Evolutionary conservation across 202 grass and related monocot genomes (phyloP), one percentile per base, ranked within the genome.

Genomic region (Brachypodium distachyon): DNA sequence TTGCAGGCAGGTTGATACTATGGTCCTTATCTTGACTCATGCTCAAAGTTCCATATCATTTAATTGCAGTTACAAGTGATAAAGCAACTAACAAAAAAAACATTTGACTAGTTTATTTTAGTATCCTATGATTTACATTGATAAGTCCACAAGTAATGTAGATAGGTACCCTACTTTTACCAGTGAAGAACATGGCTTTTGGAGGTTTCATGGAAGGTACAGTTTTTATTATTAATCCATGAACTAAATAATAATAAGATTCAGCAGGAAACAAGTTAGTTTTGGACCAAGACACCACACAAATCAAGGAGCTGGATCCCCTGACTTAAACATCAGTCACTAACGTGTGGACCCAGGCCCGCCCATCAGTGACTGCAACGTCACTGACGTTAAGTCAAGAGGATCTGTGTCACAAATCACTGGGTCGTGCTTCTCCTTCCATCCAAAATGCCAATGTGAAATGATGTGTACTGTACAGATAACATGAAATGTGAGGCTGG

Each of bases 401-500:
- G n/a, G n/a, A n/a, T n/a, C n/a, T n/a, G n/a, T n/a, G n/a, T n/a
- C n/a, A n/a, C n/a, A n/a, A n/a, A 61, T 62, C 60, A 52, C 17
- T 5, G 3, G 72, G 33, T 22, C 31, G 9, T 40, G 22, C 0
- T 52, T 52, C 43, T 13, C 60, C 78, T 65, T 39, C 26, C 46
- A 51, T 22, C 22, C 73, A 71, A 49, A 81, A 81, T 40, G 25
- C 12, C 4, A 19, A 53, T 58, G 18, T 50, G 54, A 81, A 83
- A 59, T 17, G 36, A 48, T 46, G 2, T 41, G 52, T 11, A 58
- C 16, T 9, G 16, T 58, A 44, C 29, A 57, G 7, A 76, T 5
- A 12, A 38, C 48, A 66, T 9, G 16, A 83, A 67, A 42, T 31
- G 42, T 58, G 53, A 22, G 43, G 28, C 8, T 72, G 66, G 67